Base-by-base conservation (phyloP, 2,329 filamentous ascomycete genomes). In the Alternaria longipes region DNA sequence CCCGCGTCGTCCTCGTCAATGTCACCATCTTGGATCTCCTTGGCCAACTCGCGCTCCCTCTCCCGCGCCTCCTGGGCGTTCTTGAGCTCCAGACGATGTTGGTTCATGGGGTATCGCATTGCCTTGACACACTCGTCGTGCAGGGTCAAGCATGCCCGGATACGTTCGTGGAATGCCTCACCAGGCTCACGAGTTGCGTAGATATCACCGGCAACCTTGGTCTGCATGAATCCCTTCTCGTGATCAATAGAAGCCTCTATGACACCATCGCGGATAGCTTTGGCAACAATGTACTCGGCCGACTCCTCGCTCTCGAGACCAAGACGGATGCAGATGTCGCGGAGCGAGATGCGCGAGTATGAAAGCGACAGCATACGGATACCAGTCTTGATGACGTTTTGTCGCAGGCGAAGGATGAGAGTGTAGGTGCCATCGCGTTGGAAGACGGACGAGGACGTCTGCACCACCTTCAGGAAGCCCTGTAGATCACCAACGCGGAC, bases 31-130 rank as follows among this genome's bases (percentile, higher is more conserved):
- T 97, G 93, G 76, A 99, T 98, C 84, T 99, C 95, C 86, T 98
- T 98, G 65, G 94, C 95, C 85, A 99, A 89, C 82, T 99, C 95
- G 18, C 95, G 88, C 84, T 99, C 95, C 20, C 95, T 87, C 80
- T 99, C 95, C 52, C 95, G 88, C n/a, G 95, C 95, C 81, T 99
- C 96, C 80, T 98, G 94, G 0, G 95, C 95, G 74, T 97, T 98
- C 87, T 97, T 98, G 57, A 99, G 86, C 81, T 99, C 95, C 57
- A 98, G 85, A 18, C 95, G 89, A 81, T 99, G 95, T 81, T 98
- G 95, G 84, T 99, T 97, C 94, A 98, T 98, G 3, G 95, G 95
- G 82, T 98, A 99, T 56, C 95, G 89, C 95, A 99, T 99, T 26
- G 95, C 94, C 91, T 97, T 98, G 74, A 99, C 94, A 76, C 94